Base-by-base conservation (phyloP, 345 rosid species). In the Euclidium syriacum region DNA sequence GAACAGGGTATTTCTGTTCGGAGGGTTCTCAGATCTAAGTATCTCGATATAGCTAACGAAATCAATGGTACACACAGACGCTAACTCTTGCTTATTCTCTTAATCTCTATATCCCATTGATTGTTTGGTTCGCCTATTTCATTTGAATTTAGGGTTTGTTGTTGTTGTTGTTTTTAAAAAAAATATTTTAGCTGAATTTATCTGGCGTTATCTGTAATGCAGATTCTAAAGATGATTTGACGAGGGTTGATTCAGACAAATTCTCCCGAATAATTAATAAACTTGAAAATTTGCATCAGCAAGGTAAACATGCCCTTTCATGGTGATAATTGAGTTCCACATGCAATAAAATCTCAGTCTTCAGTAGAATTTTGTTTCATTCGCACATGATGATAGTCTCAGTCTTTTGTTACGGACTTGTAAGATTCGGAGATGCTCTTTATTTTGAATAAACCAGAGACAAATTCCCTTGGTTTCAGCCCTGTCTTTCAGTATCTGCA, bases 221-320 rank as follows among this genome's bases (percentile, higher is more conserved):
- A 92, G 98, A 84, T 73, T 74, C 73, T 29, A 82, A 90, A 60
- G 94, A 94, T 58, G 86, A 90, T 63, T 68, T 90, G 26, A 61
- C 82, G 46, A 80, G 53, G 11, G 70, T 67, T 6, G 91, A 79
- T 65, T 94, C 96, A 0, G 73, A 79, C n/a, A 79, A 74, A 77
- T 90, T 94, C 59, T 48, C 53, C 14, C 43, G 77, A 17, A 80
- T 94, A 17, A 49, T 94, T 10, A 70, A 48, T 36, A 83, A 84
- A 77, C 87, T 94, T 17, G 90, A 87, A 41, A 76, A 70, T 27
- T 66, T 94, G 74, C 95, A 94, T 47, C 66, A 72, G 48, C 64
- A 30, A 4, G 98, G 96, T 92, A 80, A 2, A 10, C 25, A 29
- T 34, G 34, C 9, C 20, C 64, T 16, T 26, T 26, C 24, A n/a